A percentile compares a stretch with the other conserved stretches of the same genome.
Evolutionary conservation across 2,329 filamentous ascomycete species (phyloP).

Genomic region (Helicocarpus griseus): DNA sequence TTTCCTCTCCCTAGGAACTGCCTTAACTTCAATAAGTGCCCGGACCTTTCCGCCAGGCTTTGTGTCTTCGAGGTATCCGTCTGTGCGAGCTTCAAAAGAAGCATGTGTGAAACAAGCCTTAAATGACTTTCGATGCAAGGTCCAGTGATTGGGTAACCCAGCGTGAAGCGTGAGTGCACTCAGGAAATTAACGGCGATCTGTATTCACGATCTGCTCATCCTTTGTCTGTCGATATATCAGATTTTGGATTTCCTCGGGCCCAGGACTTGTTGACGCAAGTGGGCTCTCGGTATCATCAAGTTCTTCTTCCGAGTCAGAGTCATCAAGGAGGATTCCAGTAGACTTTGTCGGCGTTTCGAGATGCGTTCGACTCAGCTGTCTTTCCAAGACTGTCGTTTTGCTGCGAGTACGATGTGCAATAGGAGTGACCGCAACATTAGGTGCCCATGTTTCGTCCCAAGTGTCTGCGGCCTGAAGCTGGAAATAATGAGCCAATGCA

Average conservation of each 20-base stretch:
- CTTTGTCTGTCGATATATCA: conserved; percentile 10
- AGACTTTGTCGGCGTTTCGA: conserved; percentile 6
- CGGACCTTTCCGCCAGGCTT: conserved; percentile 3
- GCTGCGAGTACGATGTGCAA: conserved; percentile 5
- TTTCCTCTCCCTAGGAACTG: conserved; percentile 4
- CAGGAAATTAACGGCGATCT: conserved; percentile 11
- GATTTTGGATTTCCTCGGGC: conserved; percentile 6
- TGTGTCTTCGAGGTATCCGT: conserved; percentile 13
- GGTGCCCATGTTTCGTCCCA: neutral
- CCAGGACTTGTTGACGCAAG: conserved; percentile 4
- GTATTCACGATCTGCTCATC: conserved; percentile 17
- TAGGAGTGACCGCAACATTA: conserved; percentile 3
- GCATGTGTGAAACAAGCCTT: conserved; percentile 8
- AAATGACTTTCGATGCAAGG: conserved; percentile 10
- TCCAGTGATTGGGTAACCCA: conserved; percentile 8
- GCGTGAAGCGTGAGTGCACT: conserved; percentile 12
- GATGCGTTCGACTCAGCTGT: neutral
- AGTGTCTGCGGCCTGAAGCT: conserved; percentile 4
- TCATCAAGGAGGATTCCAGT: neutral
- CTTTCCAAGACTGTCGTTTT: conserved; percentile 2
- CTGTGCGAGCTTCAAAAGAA: conserved; percentile 12
- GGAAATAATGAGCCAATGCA: conserved; percentile 5
- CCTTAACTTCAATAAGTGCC: conserved; percentile 1
- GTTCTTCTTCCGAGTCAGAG: conserved; percentile 1
- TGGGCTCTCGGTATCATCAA: neutral